Base-by-base conservation (phyloP, 495 filamentous ascomycete genomes). In the Xylona heveae region DNA sequence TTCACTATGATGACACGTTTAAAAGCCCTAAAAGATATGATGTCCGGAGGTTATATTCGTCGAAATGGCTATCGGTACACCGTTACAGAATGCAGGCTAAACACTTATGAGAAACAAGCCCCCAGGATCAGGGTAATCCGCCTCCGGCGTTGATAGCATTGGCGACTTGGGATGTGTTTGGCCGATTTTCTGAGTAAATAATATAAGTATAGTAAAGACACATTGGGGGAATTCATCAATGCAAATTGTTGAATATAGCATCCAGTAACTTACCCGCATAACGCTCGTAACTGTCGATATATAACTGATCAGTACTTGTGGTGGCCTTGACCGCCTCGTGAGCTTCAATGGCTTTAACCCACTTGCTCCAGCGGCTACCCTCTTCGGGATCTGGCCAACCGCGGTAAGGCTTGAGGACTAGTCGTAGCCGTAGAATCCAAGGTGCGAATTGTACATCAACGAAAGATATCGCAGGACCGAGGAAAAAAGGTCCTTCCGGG, bases 391-490 rank as follows among this genome's bases (percentile, higher is more conserved):
- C 71, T 17, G 70, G 68, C 79, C 79, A 92, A 19, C 67, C 72
- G 15, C 77, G 66, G 44, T 84, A 84, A n/a, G 71, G 74, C 31
- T 71, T 69, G 33, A 91, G 56, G 17, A 92, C 78, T 12, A 71
- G 60, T 8, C 61, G 58, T 33, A 92, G 51, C 1, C 85, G 71
- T 20, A 93, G 44, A 30, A 88, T 64, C 68, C 85, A 95, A 5
- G 85, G 85, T 5, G 83, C 84, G 29, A 85, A 66, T 41, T 88
- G 78, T 15, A 92, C 61, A 42, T 95, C 85, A 3, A 92, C 82
- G 38, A 79, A 77, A 20, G 69, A 73, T 17, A 88, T 52, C 9
- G 66, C 50, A 9, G 57, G 53, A 6, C 81, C 81, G 18, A 88
- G 61, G 51, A 92, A 91, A 49, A 78, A 88, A 0, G 85, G 84